Base-by-base conservation (phyloP, 495 filamentous ascomycete species). In the Chaetomium cochliodes region DNA sequence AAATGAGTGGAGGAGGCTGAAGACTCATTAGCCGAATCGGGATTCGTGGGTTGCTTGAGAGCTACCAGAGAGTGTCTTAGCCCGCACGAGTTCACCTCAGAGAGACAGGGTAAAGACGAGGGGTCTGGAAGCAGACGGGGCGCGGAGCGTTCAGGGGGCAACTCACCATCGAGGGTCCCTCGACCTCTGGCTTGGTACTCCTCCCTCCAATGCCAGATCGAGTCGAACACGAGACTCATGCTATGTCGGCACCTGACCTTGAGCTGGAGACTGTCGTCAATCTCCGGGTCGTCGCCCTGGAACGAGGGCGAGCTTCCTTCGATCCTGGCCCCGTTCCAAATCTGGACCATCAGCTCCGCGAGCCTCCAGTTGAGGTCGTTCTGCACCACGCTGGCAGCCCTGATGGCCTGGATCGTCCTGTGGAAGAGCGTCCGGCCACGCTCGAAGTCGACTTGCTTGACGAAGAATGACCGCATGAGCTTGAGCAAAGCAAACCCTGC, bases 201-300 rank as follows among this genome's bases (percentile, higher is more conserved):
- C 71, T 96, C 91, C 63, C 92, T 83, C 92, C 92, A 97, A 60
- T 92, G 87, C 92, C 92, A 96, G 26, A 96, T 91, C 5, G 89
- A 92, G 76, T 97, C 92, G 73, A 89, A 96, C 3, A 97, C 89
- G 8, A 96, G 80, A 68, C 90, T 93, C 89, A 97, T 93, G 74
- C 91, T 96, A 85, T 93, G 92, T 12, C 92, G 85, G 70, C 91
- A 94, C 61, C 91, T 85, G 6, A 96, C 91, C 74, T 92, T 93
- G 18, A 97, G 80, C 76, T 92, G 87, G 55, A 97, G 73, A 42
- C 81, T 87, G 79, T 90, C 89, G 71, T 96, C 91, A 15, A 85
- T 79, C 47, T 73, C 73, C 30, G 77, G 73, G 20, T 67, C 68
- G 58, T 81, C 77, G 33, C 76, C 70, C 22, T 72, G 74, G 28